phyloP scores from a whole-genome alignment of 2,329 filamentous ascomycete genomes.

The Beauveria varroae region DNA sequence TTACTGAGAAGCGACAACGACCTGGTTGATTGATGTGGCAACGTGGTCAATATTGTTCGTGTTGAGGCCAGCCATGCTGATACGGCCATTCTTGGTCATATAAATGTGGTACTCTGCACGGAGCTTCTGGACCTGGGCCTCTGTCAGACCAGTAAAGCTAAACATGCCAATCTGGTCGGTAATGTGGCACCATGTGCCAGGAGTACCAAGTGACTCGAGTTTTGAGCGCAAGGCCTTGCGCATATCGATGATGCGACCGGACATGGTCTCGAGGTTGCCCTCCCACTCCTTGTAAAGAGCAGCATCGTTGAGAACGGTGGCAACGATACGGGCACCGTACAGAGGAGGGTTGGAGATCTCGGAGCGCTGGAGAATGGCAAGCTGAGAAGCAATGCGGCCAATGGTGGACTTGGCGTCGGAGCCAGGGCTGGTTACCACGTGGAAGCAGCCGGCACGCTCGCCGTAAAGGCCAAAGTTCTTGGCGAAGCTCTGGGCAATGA shows the following conservation, averaged over 20 bases:
- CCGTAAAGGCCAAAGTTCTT: conserved; percentile 98
- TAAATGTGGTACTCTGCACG: conserved; percentile 69
- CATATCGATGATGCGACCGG: conserved; percentile 91
- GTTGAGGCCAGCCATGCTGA: conserved; percentile 98
- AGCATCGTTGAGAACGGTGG: conserved; percentile 74
- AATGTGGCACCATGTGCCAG: conserved; percentile 93
- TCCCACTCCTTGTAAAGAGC: conserved; percentile 86
- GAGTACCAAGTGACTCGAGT: conserved; percentile 78
- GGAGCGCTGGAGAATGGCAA: conserved; percentile 89
- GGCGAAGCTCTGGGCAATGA: conserved; percentile 88
- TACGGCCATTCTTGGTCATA: conserved; percentile 96
- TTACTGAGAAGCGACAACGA: conserved; percentile 43
- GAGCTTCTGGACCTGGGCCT: conserved; percentile 65
- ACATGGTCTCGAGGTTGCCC: conserved; percentile 86
- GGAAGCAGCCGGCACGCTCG: conserved; percentile 92
- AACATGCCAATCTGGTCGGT: conserved; percentile 99
- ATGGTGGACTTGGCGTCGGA: conserved; percentile 56
- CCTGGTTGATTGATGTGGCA: conserved; percentile 79
- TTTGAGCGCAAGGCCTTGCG: conserved; percentile 67
- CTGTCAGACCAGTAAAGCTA: conserved; percentile 76
- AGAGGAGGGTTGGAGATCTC: conserved; percentile 97
- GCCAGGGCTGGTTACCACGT: conserved; percentile 73
- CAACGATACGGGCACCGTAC: conserved; percentile 86
- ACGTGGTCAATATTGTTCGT: conserved; percentile 89
- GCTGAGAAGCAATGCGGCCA: conserved; percentile 70